Evolutionary conservation across 2,329 filamentous ascomycete species (phyloP).

Genomic region (Botrytis byssoidea): DNA sequence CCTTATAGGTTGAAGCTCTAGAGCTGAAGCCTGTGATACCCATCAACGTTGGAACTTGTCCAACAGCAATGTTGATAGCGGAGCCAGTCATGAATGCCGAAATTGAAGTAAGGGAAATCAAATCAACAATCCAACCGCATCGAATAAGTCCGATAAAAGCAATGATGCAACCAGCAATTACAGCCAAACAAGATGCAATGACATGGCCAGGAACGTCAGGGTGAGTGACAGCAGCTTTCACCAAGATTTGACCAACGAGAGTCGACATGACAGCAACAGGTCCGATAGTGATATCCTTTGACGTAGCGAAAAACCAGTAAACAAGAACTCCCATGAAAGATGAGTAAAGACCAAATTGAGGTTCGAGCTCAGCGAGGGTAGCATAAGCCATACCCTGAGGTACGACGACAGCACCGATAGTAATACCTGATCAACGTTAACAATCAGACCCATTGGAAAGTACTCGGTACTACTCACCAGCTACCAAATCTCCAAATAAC

Average conservation of each 20-base stretch:
- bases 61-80: slow-evolving; percentile 80
- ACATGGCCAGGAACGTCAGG: slow-evolving; percentile 61
- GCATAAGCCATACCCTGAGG: slow-evolving; percentile 97
- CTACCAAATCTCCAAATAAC: slow-evolving; percentile 84
- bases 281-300: slow-evolving; percentile 98
- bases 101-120: slow-evolving; percentile 87
- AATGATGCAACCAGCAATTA: slow-evolving; percentile 77
- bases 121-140: slow-evolving; percentile 85
- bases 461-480: slow-evolving; percentile 54
- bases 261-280: slow-evolving; percentile 96
- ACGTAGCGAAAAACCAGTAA: slow-evolving; percentile 98
- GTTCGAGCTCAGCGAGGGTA: slow-evolving; percentile 72
- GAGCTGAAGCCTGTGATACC: slow-evolving; percentile 70
- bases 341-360: slow-evolving; percentile 86
- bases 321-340: slow-evolving; percentile 94
- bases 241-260: slow-evolving; percentile 78
- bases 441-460: background rate
- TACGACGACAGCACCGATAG: slow-evolving; percentile 76
- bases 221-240: slow-evolving; percentile 55
- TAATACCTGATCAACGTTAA: slow-evolving; percentile 52
- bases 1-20: slow-evolving; percentile 73
- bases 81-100: slow-evolving; percentile 97
- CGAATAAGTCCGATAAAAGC: slow-evolving; percentile 75
- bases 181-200: slow-evolving; percentile 74
- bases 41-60: slow-evolving; percentile 79